A percentile compares a stretch with the other conserved stretches of the same genome.
Evolutionary conservation across 2,329 filamentous ascomycete genomes (phyloP).

Genomic region (Exophiala bonariae): DNA sequence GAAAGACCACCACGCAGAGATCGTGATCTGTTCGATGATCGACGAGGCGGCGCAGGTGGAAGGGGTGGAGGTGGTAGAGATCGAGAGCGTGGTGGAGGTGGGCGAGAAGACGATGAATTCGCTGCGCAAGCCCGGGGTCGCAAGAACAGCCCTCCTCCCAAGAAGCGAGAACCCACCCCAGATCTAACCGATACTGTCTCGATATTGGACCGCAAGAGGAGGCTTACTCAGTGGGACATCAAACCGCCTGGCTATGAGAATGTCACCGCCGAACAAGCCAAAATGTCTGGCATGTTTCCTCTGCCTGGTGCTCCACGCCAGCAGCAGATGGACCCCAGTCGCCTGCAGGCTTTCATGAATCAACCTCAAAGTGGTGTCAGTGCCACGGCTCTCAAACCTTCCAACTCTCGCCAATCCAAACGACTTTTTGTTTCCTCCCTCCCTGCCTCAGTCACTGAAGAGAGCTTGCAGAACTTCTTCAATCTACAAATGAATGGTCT

Average conservation of each 20-base stretch:
- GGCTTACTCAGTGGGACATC: conserved; percentile 98
- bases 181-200: conserved; percentile 86
- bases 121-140: conserved; percentile 53
- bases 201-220: conserved; percentile 81
- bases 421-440: conserved; percentile 86
- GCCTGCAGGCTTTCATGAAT: conserved; percentile 93
- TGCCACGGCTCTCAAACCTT: conserved; percentile 70
- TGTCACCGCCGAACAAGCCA: conserved; percentile 96
- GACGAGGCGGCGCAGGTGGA: conserved; percentile 48
- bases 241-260: conserved; percentile 98
- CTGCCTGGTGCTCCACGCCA: conserved; percentile 92
- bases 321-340: conserved; percentile 91
- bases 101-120: conserved; percentile 51
- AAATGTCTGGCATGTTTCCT: conserved; percentile 98
- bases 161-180: conserved; percentile 93
- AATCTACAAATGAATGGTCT: conserved; percentile 96
- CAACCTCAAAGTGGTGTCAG: conserved; percentile 69
- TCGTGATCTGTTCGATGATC: conserved; percentile 64
- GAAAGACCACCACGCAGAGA: conserved; percentile 59
- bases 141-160: conserved; percentile 75
- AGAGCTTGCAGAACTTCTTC: conserved; percentile 79
- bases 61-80: conserved; percentile 41
- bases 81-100: conserved; percentile 37
- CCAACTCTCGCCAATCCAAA: conserved; percentile 91
- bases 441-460: conserved; percentile 70